Evolutionary conservation across 805 yeast species (phyloP).

Genomic region (Barnettozyma pratensis): DNA sequence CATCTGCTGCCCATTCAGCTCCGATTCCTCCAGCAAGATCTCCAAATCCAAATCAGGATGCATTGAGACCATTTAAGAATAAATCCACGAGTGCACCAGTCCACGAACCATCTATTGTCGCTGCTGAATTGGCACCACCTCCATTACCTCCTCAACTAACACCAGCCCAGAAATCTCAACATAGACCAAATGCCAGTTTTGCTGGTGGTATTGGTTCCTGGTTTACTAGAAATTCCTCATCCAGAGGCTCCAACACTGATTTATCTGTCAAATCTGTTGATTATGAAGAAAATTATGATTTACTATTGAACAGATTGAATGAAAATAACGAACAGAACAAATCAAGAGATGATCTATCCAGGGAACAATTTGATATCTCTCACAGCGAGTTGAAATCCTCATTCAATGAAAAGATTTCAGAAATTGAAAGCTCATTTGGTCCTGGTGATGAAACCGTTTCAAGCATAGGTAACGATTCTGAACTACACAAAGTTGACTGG

Average conservation of each 20-base stretch:
- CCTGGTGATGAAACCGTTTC: conserved; percentile 3
- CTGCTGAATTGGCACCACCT: conserved; percentile 26
- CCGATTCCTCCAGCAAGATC: not conserved
- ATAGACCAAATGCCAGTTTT: conserved; percentile 14
- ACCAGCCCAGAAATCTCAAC: conserved; percentile 20
- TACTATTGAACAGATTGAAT: conserved; percentile 55
- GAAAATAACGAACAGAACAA: conserved; percentile 49
- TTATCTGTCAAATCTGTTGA: conserved; percentile 18
- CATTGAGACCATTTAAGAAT: conserved; percentile 5
- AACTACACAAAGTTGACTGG: conserved; percentile 55
- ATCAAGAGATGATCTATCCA: conserved; percentile 44
- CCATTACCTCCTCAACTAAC: conserved; percentile 24
- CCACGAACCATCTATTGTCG: conserved; percentile 14
- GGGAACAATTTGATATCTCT: conserved; percentile 46
- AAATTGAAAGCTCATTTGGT: conserved; percentile 4
- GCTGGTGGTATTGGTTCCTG: conserved; percentile 21
- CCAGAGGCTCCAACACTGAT: conserved; percentile 10
- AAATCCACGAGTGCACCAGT: conserved; percentile 3
- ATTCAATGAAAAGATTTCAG: conserved; percentile 19
- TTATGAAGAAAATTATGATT: conserved; percentile 43
- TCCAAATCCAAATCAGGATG: not conserved
- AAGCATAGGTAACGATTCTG: conserved; percentile 27
- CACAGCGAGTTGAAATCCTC: conserved; percentile 35
- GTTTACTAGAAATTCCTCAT: conserved; percentile 15
- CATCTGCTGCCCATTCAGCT: not conserved